Base-by-base conservation (phyloP, 2,329 filamentous ascomycete species). In the Bimuria novae-zelandiae region DNA sequence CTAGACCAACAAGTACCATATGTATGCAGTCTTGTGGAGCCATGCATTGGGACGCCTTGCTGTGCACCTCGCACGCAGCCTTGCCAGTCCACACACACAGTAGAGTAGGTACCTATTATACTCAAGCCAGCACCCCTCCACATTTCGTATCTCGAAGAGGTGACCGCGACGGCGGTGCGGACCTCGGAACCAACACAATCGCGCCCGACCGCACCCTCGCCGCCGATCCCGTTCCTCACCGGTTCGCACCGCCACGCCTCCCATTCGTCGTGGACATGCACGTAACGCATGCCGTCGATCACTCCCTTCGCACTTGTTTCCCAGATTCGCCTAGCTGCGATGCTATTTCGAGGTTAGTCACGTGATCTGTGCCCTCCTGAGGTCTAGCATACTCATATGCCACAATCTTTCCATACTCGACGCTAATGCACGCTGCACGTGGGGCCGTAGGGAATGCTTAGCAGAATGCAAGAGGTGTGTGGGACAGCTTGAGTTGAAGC, bases 221-320 rank as follows among this genome's bases (percentile, higher is more conserved):
- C 33, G 44, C 21, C 44, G 44, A 37, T 47, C 44, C 21, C 44
- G 44, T 47, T 47, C 22, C 33, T 47, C 44, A 47, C 44, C 44
- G 22, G 44, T 37, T 47, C 21, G 44, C 44, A 47, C 32, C 33
- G 44, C 44, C 32, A 37, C 44, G 29, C 10, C 8, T 21, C 14
- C 33, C n/a, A 47, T 30, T 30, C 23, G 22, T 19, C 22, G 23
- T 22, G 25, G 33, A 37, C 22, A n/a, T n/a, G n/a, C n/a, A 29
- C 44, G 7, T 10, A 19, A 29, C 21, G 22, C 40, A 42, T 10
- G 21, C 16, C 42, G 42, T 45, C 43, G 30, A 36, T 36, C 30
- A 36, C 43, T 30, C 43, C 36, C n/a, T 36, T 46, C 43, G 43
- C 43, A 46, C 43, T 46, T 35, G 21, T 36, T 46, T 35, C 43